phyloP scores from a whole-genome alignment of 805 yeast species.

The Teunomyces cretensis region DNA sequence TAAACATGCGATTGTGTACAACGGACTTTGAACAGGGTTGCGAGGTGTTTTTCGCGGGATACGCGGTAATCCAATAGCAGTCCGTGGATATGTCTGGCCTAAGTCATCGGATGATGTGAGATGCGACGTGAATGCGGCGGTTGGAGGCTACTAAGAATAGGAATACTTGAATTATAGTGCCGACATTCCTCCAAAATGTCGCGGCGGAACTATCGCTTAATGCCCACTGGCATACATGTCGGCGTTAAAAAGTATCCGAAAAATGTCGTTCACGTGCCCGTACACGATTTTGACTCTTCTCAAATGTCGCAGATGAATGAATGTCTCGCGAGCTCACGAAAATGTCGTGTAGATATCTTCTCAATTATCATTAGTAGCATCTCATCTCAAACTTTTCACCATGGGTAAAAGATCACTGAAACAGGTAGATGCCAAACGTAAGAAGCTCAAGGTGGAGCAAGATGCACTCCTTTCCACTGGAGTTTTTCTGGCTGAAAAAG shows the following conservation, averaged over 20 bases:
- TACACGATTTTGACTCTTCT: neutral
- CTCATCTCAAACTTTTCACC: slow-evolving; percentile 1
- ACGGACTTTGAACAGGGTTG: neutral
- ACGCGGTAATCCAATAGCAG: too few relatives aligned
- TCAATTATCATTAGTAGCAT: neutral
- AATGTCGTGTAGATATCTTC: neutral
- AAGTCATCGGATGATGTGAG: too few relatives aligned
- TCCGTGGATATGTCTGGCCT: too few relatives aligned
- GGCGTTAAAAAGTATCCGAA: too few relatives aligned
- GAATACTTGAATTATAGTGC: too few relatives aligned
- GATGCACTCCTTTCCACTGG: slow-evolving; percentile 42
- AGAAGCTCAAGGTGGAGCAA: slow-evolving; percentile 38
- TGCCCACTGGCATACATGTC: too few relatives aligned
- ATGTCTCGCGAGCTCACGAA: neutral
- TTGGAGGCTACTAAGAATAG: too few relatives aligned
- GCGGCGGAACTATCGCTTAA: too few relatives aligned
- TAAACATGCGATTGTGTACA: neutral
- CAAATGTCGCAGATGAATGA: neutral
- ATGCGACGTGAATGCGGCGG: too few relatives aligned
- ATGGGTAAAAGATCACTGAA: slow-evolving; percentile 35
- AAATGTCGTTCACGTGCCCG: neutral
- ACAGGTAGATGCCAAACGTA: slow-evolving; percentile 30
- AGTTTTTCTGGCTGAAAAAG: slow-evolving; percentile 22
- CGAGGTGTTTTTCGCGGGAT: neutral
- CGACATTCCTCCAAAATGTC: too few relatives aligned